Evolutionary conservation across 192 early-diverging fungal species (phyloP).

Genomic region (Lunasporangiospora selenospora): DNA sequence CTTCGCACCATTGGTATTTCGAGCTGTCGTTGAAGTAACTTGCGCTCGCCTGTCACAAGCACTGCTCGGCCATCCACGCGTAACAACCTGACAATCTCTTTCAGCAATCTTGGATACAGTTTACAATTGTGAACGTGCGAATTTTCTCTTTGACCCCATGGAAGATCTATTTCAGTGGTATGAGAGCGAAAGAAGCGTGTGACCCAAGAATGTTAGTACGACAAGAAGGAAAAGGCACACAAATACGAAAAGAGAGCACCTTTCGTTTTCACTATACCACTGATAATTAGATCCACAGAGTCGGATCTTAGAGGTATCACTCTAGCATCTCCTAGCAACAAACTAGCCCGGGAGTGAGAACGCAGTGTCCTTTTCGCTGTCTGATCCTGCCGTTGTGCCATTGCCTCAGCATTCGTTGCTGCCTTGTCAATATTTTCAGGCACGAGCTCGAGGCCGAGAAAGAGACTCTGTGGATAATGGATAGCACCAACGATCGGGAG

Average conservation of each 20-base stretch:
- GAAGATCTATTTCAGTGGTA: slow-evolving; percentile 14
- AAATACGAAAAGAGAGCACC: background rate
- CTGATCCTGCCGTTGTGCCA: slow-evolving; percentile 8
- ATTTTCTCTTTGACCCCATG: slow-evolving; percentile 40
- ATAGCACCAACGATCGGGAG: slow-evolving; percentile 48
- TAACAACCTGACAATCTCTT: slow-evolving; percentile 40
- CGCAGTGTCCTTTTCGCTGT: background rate
- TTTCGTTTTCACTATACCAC: slow-evolving; percentile 10
- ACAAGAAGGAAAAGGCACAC: background rate
- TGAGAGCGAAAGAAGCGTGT: background rate
- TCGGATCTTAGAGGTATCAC: slow-evolving; percentile 14
- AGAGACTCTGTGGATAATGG: slow-evolving; percentile 43
- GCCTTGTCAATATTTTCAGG: slow-evolving; percentile 30
- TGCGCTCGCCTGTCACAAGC: slow-evolving; percentile 54
- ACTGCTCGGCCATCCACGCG: slow-evolving; percentile 42
- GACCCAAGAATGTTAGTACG: too few relatives aligned
- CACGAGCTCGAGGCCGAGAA: slow-evolving; percentile 45
- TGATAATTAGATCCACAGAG: slow-evolving; percentile 29
- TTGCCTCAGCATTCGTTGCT: slow-evolving; percentile 13
- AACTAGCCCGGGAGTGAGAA: background rate
- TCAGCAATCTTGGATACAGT: slow-evolving; percentile 52
- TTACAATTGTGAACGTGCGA: slow-evolving; percentile 43
- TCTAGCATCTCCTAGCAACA: slow-evolving; percentile 31
- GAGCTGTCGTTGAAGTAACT: slow-evolving; percentile 47
- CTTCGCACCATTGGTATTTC: slow-evolving; percentile 22